phyloP scores from a whole-genome alignment of 2,329 filamentous ascomycete genomes.

The Thielaviopsis cerberus region DNA sequence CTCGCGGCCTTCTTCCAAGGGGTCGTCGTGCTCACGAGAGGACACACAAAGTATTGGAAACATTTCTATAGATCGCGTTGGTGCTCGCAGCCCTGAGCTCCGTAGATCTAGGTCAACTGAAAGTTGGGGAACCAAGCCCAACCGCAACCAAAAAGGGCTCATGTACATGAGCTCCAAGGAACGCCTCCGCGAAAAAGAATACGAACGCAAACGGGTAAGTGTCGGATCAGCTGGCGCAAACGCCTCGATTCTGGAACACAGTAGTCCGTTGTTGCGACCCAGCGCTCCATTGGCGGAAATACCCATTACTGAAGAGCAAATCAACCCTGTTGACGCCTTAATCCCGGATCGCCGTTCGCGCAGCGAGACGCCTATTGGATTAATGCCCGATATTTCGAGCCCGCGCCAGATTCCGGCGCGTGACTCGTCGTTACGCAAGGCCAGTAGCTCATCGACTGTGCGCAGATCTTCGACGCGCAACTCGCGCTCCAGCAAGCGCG shows the following conservation, averaged over 20 bases:
- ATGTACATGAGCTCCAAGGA: slow-evolving; percentile 62
- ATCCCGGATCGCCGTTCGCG: slow-evolving; percentile 13
- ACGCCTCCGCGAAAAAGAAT: slow-evolving; percentile 41
- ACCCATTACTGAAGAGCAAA: slow-evolving; percentile 36
- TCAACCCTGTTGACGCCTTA: slow-evolving; percentile 16
- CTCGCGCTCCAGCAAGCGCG: slow-evolving; percentile 28
- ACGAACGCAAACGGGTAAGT: slow-evolving; percentile 39
- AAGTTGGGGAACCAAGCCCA: slow-evolving; percentile 41
- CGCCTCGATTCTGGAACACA: slow-evolving; percentile 21
- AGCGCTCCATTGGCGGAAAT: slow-evolving; percentile 25
- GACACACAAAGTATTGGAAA: slow-evolving; percentile 45
- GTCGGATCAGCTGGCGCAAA: slow-evolving; percentile 22
- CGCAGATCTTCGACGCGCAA: slow-evolving; percentile 35
- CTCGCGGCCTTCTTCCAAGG: slow-evolving; percentile 41
- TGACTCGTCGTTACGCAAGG: slow-evolving; percentile 48
- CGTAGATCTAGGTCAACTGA: slow-evolving; percentile 37
- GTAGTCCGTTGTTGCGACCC: slow-evolving; percentile 20
- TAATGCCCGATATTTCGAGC: slow-evolving; percentile 17
- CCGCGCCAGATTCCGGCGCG: slow-evolving; percentile 43
- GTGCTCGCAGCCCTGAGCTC: slow-evolving; percentile 30
- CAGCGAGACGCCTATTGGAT: slow-evolving; percentile 17
- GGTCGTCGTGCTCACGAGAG: slow-evolving; percentile 35
- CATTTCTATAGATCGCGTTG: slow-evolving; percentile 40
- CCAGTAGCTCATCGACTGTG: slow-evolving; percentile 25
- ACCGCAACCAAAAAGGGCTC: slow-evolving; percentile 36